Evolutionary conservation across 768 basidiomycete species (phyloP).

Genomic region (Lactarius sp.): DNA sequence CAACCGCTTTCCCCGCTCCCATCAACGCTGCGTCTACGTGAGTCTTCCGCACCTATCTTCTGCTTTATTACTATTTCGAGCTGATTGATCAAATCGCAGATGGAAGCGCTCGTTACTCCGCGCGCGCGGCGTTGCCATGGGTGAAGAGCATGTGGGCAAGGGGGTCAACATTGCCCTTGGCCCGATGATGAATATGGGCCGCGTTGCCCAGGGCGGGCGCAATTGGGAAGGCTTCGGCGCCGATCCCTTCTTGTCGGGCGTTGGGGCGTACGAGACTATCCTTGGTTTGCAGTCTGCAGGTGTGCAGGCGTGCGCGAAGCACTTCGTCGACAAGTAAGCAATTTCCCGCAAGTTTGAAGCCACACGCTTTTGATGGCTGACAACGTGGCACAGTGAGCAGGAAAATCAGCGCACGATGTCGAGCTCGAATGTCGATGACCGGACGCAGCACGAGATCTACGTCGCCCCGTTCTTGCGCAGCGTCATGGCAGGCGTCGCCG

Average conservation of each 20-base stretch:
- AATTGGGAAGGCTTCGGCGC: slow-evolving; percentile 95
- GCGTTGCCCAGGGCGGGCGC: slow-evolving; percentile 73
- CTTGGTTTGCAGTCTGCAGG: slow-evolving; percentile 76
- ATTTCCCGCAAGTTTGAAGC: not conserved
- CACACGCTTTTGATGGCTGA: not conserved
- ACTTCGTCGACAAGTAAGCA: slow-evolving; percentile 68
- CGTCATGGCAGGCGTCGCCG: slow-evolving; percentile 68
- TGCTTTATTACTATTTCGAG: not conserved
- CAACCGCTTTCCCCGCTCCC: slow-evolving; percentile 60
- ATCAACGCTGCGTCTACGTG: slow-evolving; percentile 80
- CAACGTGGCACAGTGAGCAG: slow-evolving; percentile 48
- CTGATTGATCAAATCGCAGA: slow-evolving; percentile 32
- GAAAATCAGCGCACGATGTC: slow-evolving; percentile 52
- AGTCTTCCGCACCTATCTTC: slow-evolving; percentile 26
- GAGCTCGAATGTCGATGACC: slow-evolving; percentile 71
- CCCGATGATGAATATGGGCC: slow-evolving; percentile 86
- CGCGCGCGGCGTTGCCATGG: slow-evolving; percentile 71
- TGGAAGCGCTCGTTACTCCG: slow-evolving; percentile 79
- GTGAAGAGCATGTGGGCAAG: slow-evolving; percentile 74
- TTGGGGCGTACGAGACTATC: slow-evolving; percentile 72
- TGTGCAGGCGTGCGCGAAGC: slow-evolving; percentile 84
- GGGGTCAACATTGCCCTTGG: slow-evolving; percentile 77
- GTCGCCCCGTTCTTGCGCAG: slow-evolving; percentile 63
- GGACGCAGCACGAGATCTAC: slow-evolving; percentile 75
- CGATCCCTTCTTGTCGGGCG: slow-evolving; percentile 84